Conservation (phyloP, 1,139 yeast genomes). For the Pichia sp. region DNA sequence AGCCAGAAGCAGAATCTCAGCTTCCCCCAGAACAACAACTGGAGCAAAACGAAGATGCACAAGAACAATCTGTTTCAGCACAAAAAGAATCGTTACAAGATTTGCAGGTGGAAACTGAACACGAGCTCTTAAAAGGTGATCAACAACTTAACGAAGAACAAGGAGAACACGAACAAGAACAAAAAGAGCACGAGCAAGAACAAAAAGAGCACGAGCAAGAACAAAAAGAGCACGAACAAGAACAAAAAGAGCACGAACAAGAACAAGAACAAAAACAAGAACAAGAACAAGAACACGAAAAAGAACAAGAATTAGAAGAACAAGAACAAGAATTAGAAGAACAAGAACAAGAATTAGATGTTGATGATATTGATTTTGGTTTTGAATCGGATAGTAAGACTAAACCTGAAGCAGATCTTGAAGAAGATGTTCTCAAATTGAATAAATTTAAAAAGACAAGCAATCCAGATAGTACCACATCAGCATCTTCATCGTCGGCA, state of each 20-base stretch:
- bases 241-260: conserved; percentile 2
- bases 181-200: conserved; percentile 3
- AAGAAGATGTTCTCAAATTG: conserved; percentile 35
- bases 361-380: neutral
- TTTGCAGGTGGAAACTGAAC: neutral
- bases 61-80: neutral
- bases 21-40: too few species aligned
- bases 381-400: conserved; percentile 4
- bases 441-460: conserved; percentile 31
- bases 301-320: neutral
- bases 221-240: conserved; percentile 2
- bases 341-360: conserved; percentile 4
- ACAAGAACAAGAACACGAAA: conserved; percentile 4
- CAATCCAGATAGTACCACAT: neutral
- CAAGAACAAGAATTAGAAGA: conserved; percentile 5
- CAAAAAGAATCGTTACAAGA: neutral
- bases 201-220: too few species aligned
- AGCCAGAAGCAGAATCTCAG: too few species aligned
- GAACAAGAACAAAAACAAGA: neutral
- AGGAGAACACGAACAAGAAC: conserved; percentile 4
- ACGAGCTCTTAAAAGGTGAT: neutral
- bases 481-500: neutral
- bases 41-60: neutral
- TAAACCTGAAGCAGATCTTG: conserved; percentile 19
- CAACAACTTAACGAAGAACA: neutral